phyloP scores from a whole-genome alignment of 352 stramenopile genomes.

The Saprolegnia parasitica region DNA sequence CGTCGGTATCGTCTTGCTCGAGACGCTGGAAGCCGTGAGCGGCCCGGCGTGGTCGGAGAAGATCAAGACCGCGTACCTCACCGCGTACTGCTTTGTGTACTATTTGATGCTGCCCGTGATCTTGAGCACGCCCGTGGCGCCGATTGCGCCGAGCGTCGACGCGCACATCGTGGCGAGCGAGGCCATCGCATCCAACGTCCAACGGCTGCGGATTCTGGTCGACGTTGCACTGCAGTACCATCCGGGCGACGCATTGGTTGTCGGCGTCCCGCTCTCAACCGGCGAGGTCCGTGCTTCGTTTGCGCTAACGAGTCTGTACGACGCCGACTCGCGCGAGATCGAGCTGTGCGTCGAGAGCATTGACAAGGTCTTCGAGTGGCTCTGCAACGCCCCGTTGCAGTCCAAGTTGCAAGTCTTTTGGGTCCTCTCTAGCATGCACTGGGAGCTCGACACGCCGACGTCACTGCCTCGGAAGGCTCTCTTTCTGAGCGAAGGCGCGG shows the following conservation, averaged over 20 bases:
- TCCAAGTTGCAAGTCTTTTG: constrained; percentile 7
- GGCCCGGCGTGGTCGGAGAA: background rate
- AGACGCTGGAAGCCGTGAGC: constrained; percentile 12
- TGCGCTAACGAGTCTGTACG: constrained; percentile 17
- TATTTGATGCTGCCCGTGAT: constrained; percentile 21
- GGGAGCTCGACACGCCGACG: constrained; percentile 15
- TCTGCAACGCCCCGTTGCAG: background rate
- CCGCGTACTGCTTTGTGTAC: constrained; percentile 13
- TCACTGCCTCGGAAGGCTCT: background rate
- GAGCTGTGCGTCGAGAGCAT: constrained; percentile 11
- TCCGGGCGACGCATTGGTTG: constrained; percentile 12
- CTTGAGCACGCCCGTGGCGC: background rate
- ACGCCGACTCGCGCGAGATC: background rate
- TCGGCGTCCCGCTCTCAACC: background rate
- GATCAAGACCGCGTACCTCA: constrained; percentile 10
- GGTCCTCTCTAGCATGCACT: constrained; percentile 14
- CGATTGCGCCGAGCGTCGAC: constrained; percentile 1
- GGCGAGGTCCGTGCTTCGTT: background rate
- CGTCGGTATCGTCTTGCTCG: background rate
- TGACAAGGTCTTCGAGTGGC: background rate
- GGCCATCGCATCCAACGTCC: background rate
- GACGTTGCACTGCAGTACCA: constrained; percentile 24
- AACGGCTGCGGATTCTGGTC: background rate
- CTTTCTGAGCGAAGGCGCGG: constrained; percentile 20
- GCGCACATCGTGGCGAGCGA: constrained; percentile 3